Evolutionary conservation across 2,329 filamentous ascomycete species (phyloP), one percentile per base, ranked within the genome.

Genomic region (Nannizziopsis arthrosporioides): DNA sequence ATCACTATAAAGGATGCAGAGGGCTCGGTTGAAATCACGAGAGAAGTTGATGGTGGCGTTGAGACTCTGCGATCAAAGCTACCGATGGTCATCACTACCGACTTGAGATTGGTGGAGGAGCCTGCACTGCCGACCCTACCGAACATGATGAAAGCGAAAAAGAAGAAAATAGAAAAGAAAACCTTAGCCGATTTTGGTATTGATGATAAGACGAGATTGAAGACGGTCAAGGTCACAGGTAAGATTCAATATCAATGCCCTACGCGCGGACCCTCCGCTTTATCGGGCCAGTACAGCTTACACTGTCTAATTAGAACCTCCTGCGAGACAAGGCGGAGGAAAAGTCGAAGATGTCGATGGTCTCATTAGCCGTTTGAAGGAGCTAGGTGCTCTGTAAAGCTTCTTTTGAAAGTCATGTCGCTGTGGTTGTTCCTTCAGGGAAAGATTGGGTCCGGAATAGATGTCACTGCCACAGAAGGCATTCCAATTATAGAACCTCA

Each of bases 81-180:
- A 68, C 92, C 92, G 0, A 81, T 96, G 81, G 73, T 98, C 45
- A 85, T 98, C 59, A 98, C 92, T 53, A 94, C 92, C 53, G 92
- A 98, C 73, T 68, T 98, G 70, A 74, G 92, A 45, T 72, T 98
- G 66, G 98, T 98, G 66, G 98, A 98, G 63, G 87, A 93, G 77
- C 92, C 92, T 51, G 75, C 92, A 55, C 98, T 94, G 67, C 92
- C 90, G 17, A 94, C 81, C 68, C 68, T 98, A 77, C 90, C 89
- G 44, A 96, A 96, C 65, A 96, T 98, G 56, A 98, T 98, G 92
- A 98, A 96, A 82, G 92, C 92, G 46, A 98, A 98, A 84, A 98
- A 96, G 85, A 98, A 98, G 84, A 85, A 85, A 62, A 63, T 98
- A 59, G 87, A 92, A 61, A 96, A 95, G 83, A 84, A 87, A 76